phyloP scores from a whole-genome alignment of 345 rosid species.

The Rhizophora mangle region DNA sequence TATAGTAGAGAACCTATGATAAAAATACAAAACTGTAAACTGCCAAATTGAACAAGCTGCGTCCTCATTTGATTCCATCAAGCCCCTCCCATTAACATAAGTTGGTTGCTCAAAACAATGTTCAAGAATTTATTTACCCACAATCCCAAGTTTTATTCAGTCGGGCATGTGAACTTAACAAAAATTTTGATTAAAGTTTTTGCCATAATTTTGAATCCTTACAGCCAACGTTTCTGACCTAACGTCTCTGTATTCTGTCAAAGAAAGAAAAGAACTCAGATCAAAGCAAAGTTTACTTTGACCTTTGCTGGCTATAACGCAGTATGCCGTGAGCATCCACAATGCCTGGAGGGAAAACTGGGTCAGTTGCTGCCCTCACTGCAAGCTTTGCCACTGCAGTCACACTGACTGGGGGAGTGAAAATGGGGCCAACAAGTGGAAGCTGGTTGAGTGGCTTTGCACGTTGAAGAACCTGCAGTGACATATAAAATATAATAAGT shows the following conservation, averaged over 20 bases:
- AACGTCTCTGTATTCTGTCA: background rate
- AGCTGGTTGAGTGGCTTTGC: conserved; percentile 51
- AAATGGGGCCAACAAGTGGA: conserved; percentile 52
- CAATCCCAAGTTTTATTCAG: background rate
- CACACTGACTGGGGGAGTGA: conserved; percentile 53
- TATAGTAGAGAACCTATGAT: too few relatives aligned
- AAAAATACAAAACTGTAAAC: too few relatives aligned
- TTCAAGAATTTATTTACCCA: background rate
- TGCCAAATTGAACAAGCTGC: too few relatives aligned
- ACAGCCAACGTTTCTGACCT: background rate
- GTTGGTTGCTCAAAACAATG: too few relatives aligned
- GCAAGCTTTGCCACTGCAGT: conserved; percentile 50
- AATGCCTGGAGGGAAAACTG: conserved; percentile 58
- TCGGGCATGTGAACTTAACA: background rate
- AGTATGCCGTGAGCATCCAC: conserved; percentile 44
- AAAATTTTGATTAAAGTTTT: too few relatives aligned
- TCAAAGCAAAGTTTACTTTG: conserved; percentile 27
- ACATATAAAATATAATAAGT: too few relatives aligned
- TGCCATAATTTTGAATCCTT: background rate
- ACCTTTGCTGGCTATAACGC: conserved; percentile 43
- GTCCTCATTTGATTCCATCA: too few relatives aligned
- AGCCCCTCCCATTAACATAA: too few relatives aligned
- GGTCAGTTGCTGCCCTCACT: conserved; percentile 54
- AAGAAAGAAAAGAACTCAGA: background rate
- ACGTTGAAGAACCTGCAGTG: conserved; percentile 44